Conservation (phyloP, 1,284 basidiomycete genomes). For the Farysia itapuensis region DNA sequence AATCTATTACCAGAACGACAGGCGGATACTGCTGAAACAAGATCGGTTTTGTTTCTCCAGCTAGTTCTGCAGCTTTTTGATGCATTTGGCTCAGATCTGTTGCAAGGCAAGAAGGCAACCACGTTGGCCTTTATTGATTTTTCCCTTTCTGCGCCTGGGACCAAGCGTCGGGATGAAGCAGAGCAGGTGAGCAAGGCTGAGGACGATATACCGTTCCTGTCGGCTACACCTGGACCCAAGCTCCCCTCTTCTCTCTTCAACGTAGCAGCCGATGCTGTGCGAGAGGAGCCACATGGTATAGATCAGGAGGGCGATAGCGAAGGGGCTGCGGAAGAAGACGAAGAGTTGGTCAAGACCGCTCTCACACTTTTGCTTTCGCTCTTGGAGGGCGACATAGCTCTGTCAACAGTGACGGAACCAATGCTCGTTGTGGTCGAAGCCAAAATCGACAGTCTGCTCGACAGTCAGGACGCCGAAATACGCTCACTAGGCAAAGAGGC, state of each 20-base stretch:
- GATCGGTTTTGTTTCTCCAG: constrained; percentile 46
- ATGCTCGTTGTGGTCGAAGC: constrained; percentile 46
- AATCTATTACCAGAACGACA: constrained; percentile 1
- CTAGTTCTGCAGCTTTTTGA: constrained; percentile 49
- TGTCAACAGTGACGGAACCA: constrained; percentile 31
- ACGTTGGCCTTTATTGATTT: constrained; percentile 52
- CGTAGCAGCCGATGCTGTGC: constrained; percentile 1
- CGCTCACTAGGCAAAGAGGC: constrained; percentile 73
- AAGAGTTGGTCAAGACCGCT: constrained; percentile 45
- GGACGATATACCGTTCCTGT: constrained; percentile 24
- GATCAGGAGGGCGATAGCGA: not conserved
- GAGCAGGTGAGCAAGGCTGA: not conserved
- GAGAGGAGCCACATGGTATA: not conserved
- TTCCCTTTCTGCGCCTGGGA: constrained; percentile 19
- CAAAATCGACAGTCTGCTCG: constrained; percentile 36
- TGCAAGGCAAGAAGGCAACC: constrained; percentile 40
- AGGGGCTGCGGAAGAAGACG: constrained; percentile 10
- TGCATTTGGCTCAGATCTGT: constrained; percentile 43
- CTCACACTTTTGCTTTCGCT: constrained; percentile 50
- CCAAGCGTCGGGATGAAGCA: not conserved
- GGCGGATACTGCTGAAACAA: constrained; percentile 6
- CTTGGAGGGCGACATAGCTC: constrained; percentile 38
- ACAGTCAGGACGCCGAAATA: constrained; percentile 55
- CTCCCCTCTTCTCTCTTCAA: constrained; percentile 18
- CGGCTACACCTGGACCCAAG: constrained; percentile 1